Base-by-base conservation (phyloP, 768 basidiomycete species). In the Coprinellus micaceus region DNA sequence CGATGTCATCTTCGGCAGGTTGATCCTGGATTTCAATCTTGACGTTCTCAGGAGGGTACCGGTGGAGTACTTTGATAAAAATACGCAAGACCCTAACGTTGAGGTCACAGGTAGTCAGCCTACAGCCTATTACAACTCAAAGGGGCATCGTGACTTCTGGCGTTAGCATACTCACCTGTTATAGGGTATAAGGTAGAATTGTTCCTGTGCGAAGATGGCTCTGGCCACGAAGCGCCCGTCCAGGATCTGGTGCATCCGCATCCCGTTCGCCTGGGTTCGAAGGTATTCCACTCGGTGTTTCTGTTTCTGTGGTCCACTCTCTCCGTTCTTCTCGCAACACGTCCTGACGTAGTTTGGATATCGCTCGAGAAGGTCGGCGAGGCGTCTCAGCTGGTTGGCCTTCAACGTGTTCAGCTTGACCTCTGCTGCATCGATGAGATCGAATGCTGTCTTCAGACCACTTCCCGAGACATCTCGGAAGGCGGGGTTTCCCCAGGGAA, bases 171-270 rank as follows among this genome's bases (percentile, higher is more conserved):
- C 13, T 43, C 19, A 66, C 63, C 64, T 61, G 49, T 66, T 64
- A 48, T 66, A 67, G 4, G 67, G 66, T 9, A 66, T 59, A n/a
- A 70, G 50, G 43, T 61, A 63, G 37, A 66, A 62, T 22, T 60
- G 37, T 6, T 58, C 55, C 13, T 43, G 51, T 3, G 59, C 50
- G 52, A 70, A 70, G 21, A 64, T 29, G 19, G 39, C 39, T 22
- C 48, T 57, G n/a, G 61, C 66, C 2, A 62, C 37, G 41, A 60
- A 58, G 3, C 43, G 49, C 1, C 48, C 37, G n/a, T 56, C 26
- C n/a, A 63, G 53, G 12, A 66, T 63, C 39, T 66, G 63, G 9
- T 58, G 59, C 13, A 37, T 46, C 7, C 54, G 48, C 59, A 70
- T 65, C 24, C 51, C 54, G 21, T 49, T 21, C 9, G 63, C 60